A percentile compares a stretch with the other conserved stretches of the same genome.
These are phyloP conservation scores for Saposhnikovia divaricata DNA, from an alignment of 129 eudicot genomes.

Conservation along the genomic window DNA sequence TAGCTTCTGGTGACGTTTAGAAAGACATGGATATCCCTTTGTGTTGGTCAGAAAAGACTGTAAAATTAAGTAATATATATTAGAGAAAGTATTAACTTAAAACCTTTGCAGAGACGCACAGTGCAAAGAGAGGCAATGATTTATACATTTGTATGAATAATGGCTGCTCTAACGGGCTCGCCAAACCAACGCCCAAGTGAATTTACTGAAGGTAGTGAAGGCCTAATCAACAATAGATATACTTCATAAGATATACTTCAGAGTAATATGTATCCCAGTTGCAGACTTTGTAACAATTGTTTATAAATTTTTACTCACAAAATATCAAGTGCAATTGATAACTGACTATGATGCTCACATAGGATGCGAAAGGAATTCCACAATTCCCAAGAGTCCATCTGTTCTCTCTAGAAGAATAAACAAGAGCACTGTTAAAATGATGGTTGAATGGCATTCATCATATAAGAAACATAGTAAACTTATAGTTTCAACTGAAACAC, in stretches of 20 bases:
- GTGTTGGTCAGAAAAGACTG: constrained; percentile 83
- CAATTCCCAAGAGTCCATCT: constrained; percentile 80
- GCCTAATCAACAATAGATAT: constrained; percentile 29
- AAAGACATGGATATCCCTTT: constrained; percentile 78
- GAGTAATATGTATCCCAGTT: not conserved
- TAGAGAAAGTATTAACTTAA: not conserved
- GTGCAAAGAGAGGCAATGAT: not conserved
- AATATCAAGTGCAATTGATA: constrained; percentile 84
- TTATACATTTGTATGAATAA: constrained; percentile 63
- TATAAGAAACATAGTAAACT: not conserved
- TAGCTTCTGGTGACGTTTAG: constrained; percentile 81
- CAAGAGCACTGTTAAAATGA: not conserved
- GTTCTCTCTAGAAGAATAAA: constrained; percentile 33
- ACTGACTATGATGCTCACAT: constrained; percentile 87
- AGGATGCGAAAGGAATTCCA: constrained; percentile 89
- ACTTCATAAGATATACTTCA: not conserved
- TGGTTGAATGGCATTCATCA: not conserved
- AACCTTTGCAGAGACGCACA: not conserved
- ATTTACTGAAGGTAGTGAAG: constrained; percentile 71
- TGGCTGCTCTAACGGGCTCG: constrained; percentile 92
- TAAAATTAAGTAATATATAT: constrained; percentile 12
- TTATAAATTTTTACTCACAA: constrained; percentile 38
- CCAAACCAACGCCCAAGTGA: constrained; percentile 98
- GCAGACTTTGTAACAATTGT: not conserved
- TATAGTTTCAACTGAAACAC: not conserved